Base-by-base conservation (phyloP, 495 filamentous ascomycete species). In the Daldinia concentrica region DNA sequence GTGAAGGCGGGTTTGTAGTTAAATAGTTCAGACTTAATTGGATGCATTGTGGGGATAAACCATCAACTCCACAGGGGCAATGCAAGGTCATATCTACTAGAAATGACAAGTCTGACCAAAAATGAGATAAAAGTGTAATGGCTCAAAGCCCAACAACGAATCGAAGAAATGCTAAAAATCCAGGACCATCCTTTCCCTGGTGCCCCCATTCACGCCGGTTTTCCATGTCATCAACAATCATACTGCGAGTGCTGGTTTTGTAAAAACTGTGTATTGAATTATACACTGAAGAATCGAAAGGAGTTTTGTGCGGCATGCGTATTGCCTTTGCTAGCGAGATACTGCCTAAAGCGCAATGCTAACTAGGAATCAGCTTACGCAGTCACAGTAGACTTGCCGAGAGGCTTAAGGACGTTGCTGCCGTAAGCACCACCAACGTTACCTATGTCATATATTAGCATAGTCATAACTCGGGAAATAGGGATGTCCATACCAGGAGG, bases 361-460 rank as follows among this genome's bases (percentile, higher is more conserved):
- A 22, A 48, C 41, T 37, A 48, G 50, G 65, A 51, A 17, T 56
- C 43, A 43, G 62, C 58, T 74, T 78, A 80, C 34, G 68, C 76
- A 26, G 60, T 62, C 27, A 79, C 64, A 11, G 56, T 26, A 24
- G 69, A 22, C 63, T 80, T 58, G 71, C 84, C 84, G 8, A 82
- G 76, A 36, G 90, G 88, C 19, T 63, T 56, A 9, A 80, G 71
- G 39, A 96, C 87, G 76, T 95, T 94, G 36, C 73, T 73, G 64
- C 71, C 87, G 71, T 92, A 96, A 50, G 85, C 79, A 66, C 87
- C 88, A 17, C 79, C 86, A 60, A 90, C 83, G 82, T 95, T 94
- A 68, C 91, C 90, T 90, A 58, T 56, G 48, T 32, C 63, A 36
- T 56, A 58, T 64, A 67, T 82, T 76, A 83, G 73, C 66, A 59